phyloP scores from a whole-genome alignment of 345 rosid species.

The Corchorus olitorius region DNA sequence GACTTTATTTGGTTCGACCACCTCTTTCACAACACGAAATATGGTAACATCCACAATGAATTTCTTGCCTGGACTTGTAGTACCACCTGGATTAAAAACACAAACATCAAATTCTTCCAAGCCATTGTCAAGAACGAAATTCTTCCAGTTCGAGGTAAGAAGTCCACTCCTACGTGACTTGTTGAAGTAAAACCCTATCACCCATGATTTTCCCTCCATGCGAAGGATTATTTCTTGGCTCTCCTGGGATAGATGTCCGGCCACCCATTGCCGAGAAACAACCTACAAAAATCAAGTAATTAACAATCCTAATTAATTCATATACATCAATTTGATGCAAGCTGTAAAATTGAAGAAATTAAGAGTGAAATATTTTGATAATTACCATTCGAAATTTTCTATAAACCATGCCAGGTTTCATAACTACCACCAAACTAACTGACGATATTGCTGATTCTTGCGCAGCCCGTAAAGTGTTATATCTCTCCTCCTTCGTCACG shows the following conservation, averaged over 20 bases:
- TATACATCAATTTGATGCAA: too few relatives aligned
- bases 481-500: constrained; percentile 35
- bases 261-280: too few relatives aligned
- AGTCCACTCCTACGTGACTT: neutral
- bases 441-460: constrained; percentile 24
- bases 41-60: neutral
- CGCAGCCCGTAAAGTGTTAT: constrained; percentile 31
- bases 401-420: constrained; percentile 28
- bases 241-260: too few relatives aligned
- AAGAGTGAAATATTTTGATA: too few relatives aligned
- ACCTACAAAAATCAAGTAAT: too few relatives aligned
- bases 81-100: neutral
- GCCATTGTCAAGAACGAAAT: neutral
- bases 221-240: neutral
- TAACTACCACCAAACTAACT: constrained; percentile 35
- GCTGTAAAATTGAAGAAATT: too few relatives aligned
- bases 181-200: neutral
- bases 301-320: too few relatives aligned
- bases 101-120: neutral
- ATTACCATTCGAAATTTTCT: too few relatives aligned
- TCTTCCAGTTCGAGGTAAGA: neutral
- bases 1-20: neutral
- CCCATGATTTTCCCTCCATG: neutral
- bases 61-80: neutral
- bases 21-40: neutral